Evolutionary conservation across 2,329 filamentous ascomycete species (phyloP).

Genomic region (Penicillium verrucosum): DNA sequence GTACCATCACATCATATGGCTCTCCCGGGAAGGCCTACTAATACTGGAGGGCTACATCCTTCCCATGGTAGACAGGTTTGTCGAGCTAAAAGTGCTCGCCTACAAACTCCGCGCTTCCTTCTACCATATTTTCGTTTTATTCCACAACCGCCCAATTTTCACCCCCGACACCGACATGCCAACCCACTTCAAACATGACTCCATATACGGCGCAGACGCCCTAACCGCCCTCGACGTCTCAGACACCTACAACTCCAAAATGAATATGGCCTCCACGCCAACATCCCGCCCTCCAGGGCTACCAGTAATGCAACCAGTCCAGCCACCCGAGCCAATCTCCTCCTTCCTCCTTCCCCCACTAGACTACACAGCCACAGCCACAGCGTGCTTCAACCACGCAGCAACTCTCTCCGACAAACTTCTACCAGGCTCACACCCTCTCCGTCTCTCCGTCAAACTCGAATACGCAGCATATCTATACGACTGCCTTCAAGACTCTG

Average conservation of each 20-base stretch:
- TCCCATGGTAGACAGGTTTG: slow-evolving; percentile 74
- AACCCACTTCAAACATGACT: slow-evolving; percentile 26
- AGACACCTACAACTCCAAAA: not conserved
- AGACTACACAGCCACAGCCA: slow-evolving; percentile 80
- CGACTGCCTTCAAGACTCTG: slow-evolving; percentile 81
- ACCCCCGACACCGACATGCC: slow-evolving; percentile 51
- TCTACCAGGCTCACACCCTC: slow-evolving; percentile 82
- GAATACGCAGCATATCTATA: slow-evolving; percentile 92
- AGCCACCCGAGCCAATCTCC: slow-evolving; percentile 43
- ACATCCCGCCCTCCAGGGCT: slow-evolving; percentile 37
- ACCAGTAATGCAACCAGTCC: slow-evolving; percentile 26
- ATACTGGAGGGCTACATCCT: slow-evolving; percentile 84
- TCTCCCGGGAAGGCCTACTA: slow-evolving; percentile 83
- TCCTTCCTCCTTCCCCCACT: slow-evolving; percentile 75
- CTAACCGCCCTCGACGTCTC: slow-evolving; percentile 45
- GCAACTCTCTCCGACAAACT: slow-evolving; percentile 68
- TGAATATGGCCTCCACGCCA: not conserved
- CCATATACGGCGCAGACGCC: slow-evolving; percentile 36
- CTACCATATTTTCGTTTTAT: slow-evolving; percentile 94
- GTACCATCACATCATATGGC: slow-evolving; percentile 91
- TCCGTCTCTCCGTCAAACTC: slow-evolving; percentile 83
- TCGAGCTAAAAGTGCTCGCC: slow-evolving; percentile 81
- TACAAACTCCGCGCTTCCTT: slow-evolving; percentile 92
- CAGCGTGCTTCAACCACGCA: slow-evolving; percentile 75
- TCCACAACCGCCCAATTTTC: slow-evolving; percentile 84